Base-by-base conservation (phyloP, 768 basidiomycete species). In the Amanita exitialis region DNA sequence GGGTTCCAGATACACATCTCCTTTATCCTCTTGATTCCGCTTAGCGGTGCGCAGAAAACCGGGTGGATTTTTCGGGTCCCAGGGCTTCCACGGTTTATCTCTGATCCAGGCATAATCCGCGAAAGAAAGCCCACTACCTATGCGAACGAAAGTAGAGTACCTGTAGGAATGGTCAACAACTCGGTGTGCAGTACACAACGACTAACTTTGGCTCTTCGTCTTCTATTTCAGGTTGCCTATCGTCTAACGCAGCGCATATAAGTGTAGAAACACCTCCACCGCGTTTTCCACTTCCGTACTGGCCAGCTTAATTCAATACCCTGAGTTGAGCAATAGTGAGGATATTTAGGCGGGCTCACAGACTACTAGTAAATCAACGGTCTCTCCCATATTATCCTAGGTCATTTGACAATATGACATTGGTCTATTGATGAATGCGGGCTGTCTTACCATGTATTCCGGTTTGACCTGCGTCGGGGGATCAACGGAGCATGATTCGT, bases 381-480 rank as follows among this genome's bases (percentile, higher is more conserved):
- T 93, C 68, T 96, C 92, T 6, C 90, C 91, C 77, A 94, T 80
- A 54, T 90, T 86, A 57, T 94, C 91, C 88, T 90, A 48, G 25
- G 20, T 27, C 27, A 38, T 30, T 48, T 47, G 34, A 46, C 47
- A 27, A 9, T 47, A 12, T 32, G 18, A 48, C 9, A 25, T 9
- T 16, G 18, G 18, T 32, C n/a, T n/a, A 20, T 28, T 13, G 38
- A 28, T 7, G 42, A 15, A 47, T 44, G 8, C 32, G 44, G 15
- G 36, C 4, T 6, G 20, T 62, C 69, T 47, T 56, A 87, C 88
- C 82, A 89, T 87, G 56, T 90, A 92, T 63, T 91, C 89, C 1
- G 87, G 87, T 59, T 90, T 90, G 20, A 92, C 85, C 81, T 83
- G 45, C 2, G 30, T 6, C 1, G 36, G 35, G 28, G 15, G n/a